Evolutionary conservation across 1,284 basidiomycete genomes (phyloP).

Genomic region (Apiotrichum porosum): DNA sequence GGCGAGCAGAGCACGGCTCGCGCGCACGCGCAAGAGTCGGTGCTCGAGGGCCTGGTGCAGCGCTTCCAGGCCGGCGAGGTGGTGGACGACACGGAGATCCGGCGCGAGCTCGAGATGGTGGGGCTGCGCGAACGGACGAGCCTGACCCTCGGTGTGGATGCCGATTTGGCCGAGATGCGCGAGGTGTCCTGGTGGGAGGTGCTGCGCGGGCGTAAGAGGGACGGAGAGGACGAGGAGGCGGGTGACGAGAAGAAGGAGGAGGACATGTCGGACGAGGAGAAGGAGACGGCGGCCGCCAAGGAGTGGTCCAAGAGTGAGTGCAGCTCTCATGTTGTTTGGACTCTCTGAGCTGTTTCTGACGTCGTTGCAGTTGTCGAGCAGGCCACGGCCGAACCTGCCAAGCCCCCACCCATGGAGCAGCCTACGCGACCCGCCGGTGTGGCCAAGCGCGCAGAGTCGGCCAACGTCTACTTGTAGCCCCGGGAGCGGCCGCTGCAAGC

Average conservation of each 20-base stretch:
- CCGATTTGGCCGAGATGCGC: constrained; percentile 23
- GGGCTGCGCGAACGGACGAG: constrained; percentile 36
- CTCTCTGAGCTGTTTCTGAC: constrained; percentile 1
- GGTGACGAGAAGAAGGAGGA: constrained; percentile 11
- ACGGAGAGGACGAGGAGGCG: constrained; percentile 16
- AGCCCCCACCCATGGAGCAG: background rate
- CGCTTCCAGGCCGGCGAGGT: constrained; percentile 20
- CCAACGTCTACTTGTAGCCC: constrained; percentile 8
- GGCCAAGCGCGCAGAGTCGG: constrained; percentile 4
- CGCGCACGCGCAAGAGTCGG: constrained; percentile 34
- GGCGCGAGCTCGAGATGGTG: constrained; percentile 47
- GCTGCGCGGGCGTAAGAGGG: constrained; percentile 31
- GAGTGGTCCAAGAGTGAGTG: constrained; percentile 14
- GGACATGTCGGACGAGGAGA: too few relatives aligned
- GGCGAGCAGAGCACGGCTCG: constrained; percentile 27
- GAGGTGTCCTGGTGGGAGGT: constrained; percentile 43
- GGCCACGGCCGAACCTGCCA: background rate
- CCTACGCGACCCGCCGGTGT: background rate
- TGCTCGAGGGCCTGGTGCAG: constrained; percentile 31
- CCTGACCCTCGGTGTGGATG: constrained; percentile 7
- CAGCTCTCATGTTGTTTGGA: too few relatives aligned
- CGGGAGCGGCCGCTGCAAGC: too few relatives aligned
- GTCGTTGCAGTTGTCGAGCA: constrained; percentile 6
- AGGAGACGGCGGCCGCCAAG: constrained; percentile 14
- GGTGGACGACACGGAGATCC: constrained; percentile 35